phyloP scores from a whole-genome alignment of 2,329 filamentous ascomycete species.

The Colletotrichum karsti region DNA sequence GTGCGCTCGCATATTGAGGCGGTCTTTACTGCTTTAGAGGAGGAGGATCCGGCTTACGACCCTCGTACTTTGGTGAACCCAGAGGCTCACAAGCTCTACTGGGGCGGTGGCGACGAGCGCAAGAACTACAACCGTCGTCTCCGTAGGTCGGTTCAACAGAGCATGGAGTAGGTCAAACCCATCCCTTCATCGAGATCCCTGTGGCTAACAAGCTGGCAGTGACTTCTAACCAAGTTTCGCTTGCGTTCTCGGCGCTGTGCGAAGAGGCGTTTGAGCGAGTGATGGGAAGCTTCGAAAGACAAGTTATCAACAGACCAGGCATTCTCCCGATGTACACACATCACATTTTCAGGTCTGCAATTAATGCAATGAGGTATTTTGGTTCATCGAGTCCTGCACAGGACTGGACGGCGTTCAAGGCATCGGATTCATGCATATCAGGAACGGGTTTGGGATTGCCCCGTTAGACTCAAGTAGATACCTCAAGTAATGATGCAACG shows the following conservation, averaged over 20 bases:
- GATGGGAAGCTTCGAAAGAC: background rate
- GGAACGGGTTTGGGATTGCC: slow-evolving; percentile 19
- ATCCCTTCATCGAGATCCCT: no score
- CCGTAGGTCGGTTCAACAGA: slow-evolving; percentile 78
- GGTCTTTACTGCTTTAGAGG: slow-evolving; percentile 84
- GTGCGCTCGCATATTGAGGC: slow-evolving; percentile 84
- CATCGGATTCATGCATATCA: slow-evolving; percentile 27
- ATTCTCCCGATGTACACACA: no score
- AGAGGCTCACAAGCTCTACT: slow-evolving; percentile 86
- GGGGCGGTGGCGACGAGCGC: slow-evolving; percentile 81
- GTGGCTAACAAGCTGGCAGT: slow-evolving; percentile 3
- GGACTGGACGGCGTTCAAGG: slow-evolving; percentile 19
- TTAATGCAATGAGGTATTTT: background rate
- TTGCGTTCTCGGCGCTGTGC: background rate
- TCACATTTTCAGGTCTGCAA: background rate
- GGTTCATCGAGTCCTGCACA: slow-evolving; percentile 14
- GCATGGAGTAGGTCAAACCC: slow-evolving; percentile 64
- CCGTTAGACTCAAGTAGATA: slow-evolving; percentile 30
- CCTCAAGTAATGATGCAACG: slow-evolving; percentile 27
- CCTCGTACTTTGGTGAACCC: slow-evolving; percentile 87
- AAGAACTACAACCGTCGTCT: slow-evolving; percentile 86
- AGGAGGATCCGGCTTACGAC: slow-evolving; percentile 88
- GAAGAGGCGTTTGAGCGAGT: background rate
- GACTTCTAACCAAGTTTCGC: slow-evolving; percentile 6
- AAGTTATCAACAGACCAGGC: background rate